Base-by-base conservation (phyloP, 129 eudicot genomes). In the Lactuca saligna region DNA sequence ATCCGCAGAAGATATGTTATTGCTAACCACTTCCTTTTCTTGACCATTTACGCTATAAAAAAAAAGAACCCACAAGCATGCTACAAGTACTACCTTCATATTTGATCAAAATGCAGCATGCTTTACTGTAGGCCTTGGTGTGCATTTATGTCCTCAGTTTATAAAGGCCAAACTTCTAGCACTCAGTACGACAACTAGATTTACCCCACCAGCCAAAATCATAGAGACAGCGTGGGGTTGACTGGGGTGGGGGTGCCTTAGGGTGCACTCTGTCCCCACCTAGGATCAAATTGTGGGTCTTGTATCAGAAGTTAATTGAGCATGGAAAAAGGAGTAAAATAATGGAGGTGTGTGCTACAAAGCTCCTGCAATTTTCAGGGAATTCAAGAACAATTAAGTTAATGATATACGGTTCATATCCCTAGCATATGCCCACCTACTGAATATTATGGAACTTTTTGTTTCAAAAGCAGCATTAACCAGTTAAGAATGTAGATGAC, bases 311-410 rank as follows among this genome's bases (percentile, higher is more conserved):
- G 75, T 54, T 53, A 35, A 76, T 17, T 63, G 20, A 61, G 75
- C 65, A 76, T 76, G 66, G 66, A 50, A 17, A 54, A 63, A 5
- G 33, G 57, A 51, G 39, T 54, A 53, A 53, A 68, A 41, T 76
- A 69, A 76, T 76, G 70, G 75, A 76, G 80, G 63, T 61, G 75
- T 76, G 80, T 76, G 70, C 17, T 68, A 68, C 75, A 76, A 76
- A 76, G 70, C 58, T 76, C 57, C 64, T 57, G 53, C 80, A 76
- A 69, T 9, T 69, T 76, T 70, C 80, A 60, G 70, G 59, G 50
- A 62, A 60, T 68, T 67, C 65, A 54, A 64, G n/a, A 72, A 25
- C 41, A 5, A 41, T 17, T 63, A 44, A 44, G 57, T 70, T 65
- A 75, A 75, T 57, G 54, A 75, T 48, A 75, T 48, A 44, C 61